Evolutionary conservation across 805 yeast species (phyloP), one percentile per base, ranked within the genome.

Genomic region (Yamadazyma akitaensis): DNA sequence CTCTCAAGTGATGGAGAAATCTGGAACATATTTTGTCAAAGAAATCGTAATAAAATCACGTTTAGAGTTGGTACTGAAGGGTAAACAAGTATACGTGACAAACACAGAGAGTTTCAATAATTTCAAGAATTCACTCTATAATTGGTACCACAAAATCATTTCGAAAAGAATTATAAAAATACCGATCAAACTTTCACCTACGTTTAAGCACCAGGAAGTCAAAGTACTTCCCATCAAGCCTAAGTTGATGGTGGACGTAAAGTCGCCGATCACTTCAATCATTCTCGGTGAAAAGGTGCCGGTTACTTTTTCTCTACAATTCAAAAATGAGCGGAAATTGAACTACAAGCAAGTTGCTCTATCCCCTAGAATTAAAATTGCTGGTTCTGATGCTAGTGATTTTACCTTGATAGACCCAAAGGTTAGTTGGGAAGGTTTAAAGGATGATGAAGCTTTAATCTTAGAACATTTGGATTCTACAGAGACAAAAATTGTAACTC

Each of bases 371-470:
- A 46, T 61, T 1, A 57, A 51, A 19, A 45, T 62, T 5, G 46
- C 46, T 13, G 41, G 34, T 16, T 31, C 42, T 3, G 43, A 46
- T 16, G 19, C 26, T 3, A 26, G 14, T 18, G 43, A 40, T 9
- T 35, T 5, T 12, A 6, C 28, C 12, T 43, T 46, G 26, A 37
- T 52, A 12, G 50, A 49, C 28, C 40, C 46, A 16, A 64, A 55
- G 38, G 56, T 56, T 3, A 61, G 60, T 44, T 72, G 75, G 75
- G 62, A 65, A 18, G 51, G 42, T 6, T 47, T 64, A 37, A 72
- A 72, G 48, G 77, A 72, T 48, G 77, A 72, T 40, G 73, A 68
- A 47, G 61, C 70, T 1, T 50, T 71, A 35, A 56, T 57, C 21
- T 40, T 70, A 26, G 43, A 51, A 4, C 49, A 48, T 1, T 43